A percentile compares a stretch with the other conserved stretches of the same genome.
These are phyloP conservation scores for Pythium periplocum DNA, from an alignment of 352 stramenopile species.

Conservation along the genomic window DNA sequence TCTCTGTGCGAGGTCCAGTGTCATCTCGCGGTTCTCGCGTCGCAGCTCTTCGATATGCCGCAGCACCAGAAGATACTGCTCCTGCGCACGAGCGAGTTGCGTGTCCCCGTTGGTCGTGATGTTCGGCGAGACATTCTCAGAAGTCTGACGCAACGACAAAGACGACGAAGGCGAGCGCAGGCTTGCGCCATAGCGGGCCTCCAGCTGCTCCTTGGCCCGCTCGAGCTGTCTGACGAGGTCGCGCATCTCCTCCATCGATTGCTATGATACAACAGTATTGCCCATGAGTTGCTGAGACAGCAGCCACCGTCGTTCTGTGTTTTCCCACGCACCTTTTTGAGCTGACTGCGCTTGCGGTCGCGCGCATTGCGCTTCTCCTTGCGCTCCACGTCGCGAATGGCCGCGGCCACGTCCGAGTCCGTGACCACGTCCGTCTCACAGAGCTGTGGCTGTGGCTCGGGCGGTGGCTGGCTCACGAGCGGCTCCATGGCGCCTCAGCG, in stretches of 20 bases:
- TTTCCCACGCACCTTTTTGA: slow-evolving; percentile 34
- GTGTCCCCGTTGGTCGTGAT: slow-evolving; percentile 2
- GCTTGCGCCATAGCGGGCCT: background rate
- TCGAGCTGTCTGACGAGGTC: slow-evolving; percentile 38
- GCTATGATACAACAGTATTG: slow-evolving; percentile 10
- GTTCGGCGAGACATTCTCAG: background rate
- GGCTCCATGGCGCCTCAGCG: too few relatives aligned
- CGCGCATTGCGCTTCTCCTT: slow-evolving; percentile 43
- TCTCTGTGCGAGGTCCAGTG: slow-evolving; percentile 27
- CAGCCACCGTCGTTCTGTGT: too few relatives aligned
- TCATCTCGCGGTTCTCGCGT: slow-evolving; percentile 36
- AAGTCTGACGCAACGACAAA: background rate
- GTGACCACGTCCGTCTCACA: too few relatives aligned
- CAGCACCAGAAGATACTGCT: slow-evolving; percentile 38
- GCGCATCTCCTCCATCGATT: slow-evolving; percentile 51
- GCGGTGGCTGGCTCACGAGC: too few relatives aligned
- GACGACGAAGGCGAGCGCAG: slow-evolving; percentile 4
- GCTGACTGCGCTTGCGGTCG: slow-evolving; percentile 45
- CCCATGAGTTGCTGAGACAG: too few relatives aligned
- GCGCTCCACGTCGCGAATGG: background rate
- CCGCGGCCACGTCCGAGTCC: too few relatives aligned
- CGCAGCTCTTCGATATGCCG: slow-evolving; percentile 43
- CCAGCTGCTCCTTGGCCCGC: slow-evolving; percentile 34
- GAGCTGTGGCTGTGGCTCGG: too few relatives aligned
- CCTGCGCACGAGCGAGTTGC: slow-evolving; percentile 11